Conservation (phyloP, 805 yeast genomes). For the Lipomyces sp. region DNA sequence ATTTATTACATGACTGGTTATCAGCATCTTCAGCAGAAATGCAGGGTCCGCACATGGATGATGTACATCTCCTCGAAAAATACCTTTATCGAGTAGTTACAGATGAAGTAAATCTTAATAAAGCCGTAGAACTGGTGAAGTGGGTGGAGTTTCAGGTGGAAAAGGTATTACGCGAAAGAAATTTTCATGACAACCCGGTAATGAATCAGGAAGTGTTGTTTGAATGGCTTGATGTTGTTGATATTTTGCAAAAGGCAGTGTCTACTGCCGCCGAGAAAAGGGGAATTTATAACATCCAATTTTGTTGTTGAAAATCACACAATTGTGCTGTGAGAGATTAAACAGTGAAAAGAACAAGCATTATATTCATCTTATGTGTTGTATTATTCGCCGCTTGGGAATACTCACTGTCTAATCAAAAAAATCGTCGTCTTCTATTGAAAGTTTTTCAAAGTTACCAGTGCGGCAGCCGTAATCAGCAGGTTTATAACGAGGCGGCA, state of each 20-base stretch:
- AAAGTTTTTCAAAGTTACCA: neutral
- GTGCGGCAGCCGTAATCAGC: neutral
- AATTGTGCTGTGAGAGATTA: too few species aligned
- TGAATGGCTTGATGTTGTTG: slow-evolving; percentile 4
- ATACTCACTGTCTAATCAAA: neutral
- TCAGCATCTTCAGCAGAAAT: slow-evolving; percentile 42
- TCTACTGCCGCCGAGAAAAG: neutral
- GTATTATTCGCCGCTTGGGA: neutral
- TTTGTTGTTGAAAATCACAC: neutral
- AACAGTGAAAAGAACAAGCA: too few species aligned
- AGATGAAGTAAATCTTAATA: slow-evolving; percentile 42
- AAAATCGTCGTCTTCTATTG: neutral
- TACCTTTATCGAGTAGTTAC: slow-evolving; percentile 45
- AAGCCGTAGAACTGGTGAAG: slow-evolving; percentile 36
- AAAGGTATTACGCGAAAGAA: neutral
- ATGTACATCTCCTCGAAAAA: slow-evolving; percentile 47
- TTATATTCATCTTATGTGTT: neutral
- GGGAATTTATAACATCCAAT: slow-evolving; percentile 4
- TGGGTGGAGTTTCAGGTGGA: slow-evolving; percentile 23
- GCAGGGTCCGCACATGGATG: slow-evolving; percentile 51
- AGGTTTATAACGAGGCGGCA: neutral
- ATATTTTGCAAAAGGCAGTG: neutral
- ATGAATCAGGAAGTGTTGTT: neutral
- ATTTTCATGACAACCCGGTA: neutral
- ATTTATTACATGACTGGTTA: slow-evolving; percentile 49